Evolutionary conservation across 1,284 basidiomycete species (phyloP).

Genomic region (Sporisorium sorghi): DNA sequence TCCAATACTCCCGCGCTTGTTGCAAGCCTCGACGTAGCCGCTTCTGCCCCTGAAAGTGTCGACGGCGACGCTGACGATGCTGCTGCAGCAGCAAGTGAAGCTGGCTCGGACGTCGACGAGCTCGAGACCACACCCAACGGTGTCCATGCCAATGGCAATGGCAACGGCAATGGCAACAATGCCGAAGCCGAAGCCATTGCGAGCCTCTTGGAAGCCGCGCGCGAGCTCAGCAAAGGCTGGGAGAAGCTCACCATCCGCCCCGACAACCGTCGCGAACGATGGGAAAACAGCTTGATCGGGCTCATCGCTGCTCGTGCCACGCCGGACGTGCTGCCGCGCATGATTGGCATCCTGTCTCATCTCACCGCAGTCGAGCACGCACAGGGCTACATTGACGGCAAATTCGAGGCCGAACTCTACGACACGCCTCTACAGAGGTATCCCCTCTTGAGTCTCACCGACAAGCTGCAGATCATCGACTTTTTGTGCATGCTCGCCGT

Average conservation of each 20-base stretch:
- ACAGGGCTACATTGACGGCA: slow-evolving; percentile 54
- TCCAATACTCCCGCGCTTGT: slow-evolving; percentile 19
- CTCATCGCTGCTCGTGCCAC: slow-evolving; percentile 60
- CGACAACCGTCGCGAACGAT: slow-evolving; percentile 60
- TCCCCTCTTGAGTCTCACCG: slow-evolving; percentile 77
- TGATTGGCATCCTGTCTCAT: slow-evolving; percentile 63
- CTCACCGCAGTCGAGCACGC: slow-evolving; percentile 62
- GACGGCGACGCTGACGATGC: slow-evolving; percentile 67
- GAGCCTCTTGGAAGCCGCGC: slow-evolving; percentile 48
- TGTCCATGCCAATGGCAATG: slow-evolving; percentile 19
- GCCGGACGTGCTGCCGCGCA: slow-evolving; percentile 57
- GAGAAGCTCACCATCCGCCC: slow-evolving; percentile 52
- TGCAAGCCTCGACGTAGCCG: slow-evolving; percentile 16
- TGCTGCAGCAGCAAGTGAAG: slow-evolving; percentile 27
- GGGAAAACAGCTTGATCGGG: slow-evolving; percentile 60
- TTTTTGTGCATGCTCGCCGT: slow-evolving; percentile 91
- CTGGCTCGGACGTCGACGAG: slow-evolving; percentile 46
- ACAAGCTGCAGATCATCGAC: slow-evolving; percentile 85
- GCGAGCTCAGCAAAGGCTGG: slow-evolving; percentile 55
- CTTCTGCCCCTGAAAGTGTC: slow-evolving; percentile 50
- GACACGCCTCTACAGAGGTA: slow-evolving; percentile 73
- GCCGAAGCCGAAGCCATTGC: slow-evolving; percentile 45
- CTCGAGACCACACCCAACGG: slow-evolving; percentile 27
- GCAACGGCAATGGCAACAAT: slow-evolving; percentile 12
- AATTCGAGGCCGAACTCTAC: slow-evolving; percentile 62